These are phyloP conservation scores for Raffaelea arxii DNA, from an alignment of 2,329 filamentous ascomycete genomes.

Conservation along the genomic window DNA sequence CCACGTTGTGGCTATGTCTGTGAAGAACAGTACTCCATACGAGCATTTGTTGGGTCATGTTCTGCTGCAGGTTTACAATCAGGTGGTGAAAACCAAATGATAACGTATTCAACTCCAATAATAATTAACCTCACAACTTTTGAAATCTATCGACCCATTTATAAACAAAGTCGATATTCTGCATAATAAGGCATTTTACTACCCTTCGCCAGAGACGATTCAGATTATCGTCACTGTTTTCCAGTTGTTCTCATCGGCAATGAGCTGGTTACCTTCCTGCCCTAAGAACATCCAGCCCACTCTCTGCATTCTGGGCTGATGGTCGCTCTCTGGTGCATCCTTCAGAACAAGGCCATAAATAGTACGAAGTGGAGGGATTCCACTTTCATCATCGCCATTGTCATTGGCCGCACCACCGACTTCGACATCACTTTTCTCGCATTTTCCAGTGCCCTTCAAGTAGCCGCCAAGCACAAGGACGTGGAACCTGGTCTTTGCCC, in stretches of 20 bases:
- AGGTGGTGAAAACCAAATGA: no score
- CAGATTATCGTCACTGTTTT: background rate
- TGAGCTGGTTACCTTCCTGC: background rate
- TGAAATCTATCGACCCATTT: no score
- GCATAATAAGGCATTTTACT: no score
- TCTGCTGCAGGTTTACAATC: no score
- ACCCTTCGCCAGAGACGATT: no score
- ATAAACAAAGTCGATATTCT: no score
- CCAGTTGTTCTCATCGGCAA: background rate
- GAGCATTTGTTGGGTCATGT: no score
- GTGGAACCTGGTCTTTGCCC: background rate
- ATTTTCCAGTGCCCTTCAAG: background rate
- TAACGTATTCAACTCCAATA: no score
- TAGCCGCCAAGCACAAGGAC: background rate
- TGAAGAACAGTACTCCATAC: no score
- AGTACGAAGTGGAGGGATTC: background rate
- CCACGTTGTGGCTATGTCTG: no score
- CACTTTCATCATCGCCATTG: background rate
- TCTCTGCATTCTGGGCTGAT: background rate
- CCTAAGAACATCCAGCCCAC: background rate
- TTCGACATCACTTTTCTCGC: background rate
- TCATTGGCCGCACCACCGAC: no score
- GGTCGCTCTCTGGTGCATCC: background rate
- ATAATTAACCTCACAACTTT: no score
- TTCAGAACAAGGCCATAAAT: background rate